A percentile compares a stretch with the other conserved stretches of the same genome.
Evolutionary conservation across 371 early-diverging fungal genomes (phyloP).

Genomic region (Mortierella polycephala): DNA sequence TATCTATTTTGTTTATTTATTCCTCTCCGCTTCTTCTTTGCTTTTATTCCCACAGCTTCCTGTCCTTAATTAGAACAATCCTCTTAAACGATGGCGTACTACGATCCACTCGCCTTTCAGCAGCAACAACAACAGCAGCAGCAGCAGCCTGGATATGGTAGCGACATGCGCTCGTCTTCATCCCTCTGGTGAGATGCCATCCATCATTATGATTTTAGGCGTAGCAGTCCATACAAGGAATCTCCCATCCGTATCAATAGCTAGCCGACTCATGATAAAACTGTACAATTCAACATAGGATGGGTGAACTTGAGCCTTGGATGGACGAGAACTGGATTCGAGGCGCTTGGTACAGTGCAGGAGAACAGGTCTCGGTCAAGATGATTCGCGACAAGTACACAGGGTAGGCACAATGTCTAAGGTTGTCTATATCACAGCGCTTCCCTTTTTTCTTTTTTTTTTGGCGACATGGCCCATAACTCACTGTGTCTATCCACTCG

Average conservation of each 20-base stretch:
- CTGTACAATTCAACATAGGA: too few relatives aligned
- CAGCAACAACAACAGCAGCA: constrained; percentile 29
- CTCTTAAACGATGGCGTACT: constrained; percentile 30
- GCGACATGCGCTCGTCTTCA: constrained; percentile 25
- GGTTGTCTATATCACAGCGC: too few relatives aligned
- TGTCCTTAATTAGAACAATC: not conserved
- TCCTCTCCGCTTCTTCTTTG: not conserved
- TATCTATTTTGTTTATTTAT: not conserved
- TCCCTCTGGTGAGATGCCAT: constrained; percentile 31
- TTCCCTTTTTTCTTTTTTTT: too few relatives aligned
- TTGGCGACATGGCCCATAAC: too few relatives aligned
- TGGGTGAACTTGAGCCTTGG: constrained; percentile 88
- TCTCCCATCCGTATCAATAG: not conserved
- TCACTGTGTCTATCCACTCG: too few relatives aligned
- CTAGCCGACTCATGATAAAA: too few relatives aligned
- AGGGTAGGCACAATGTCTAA: too few relatives aligned
- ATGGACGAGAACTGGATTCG: constrained; percentile 84
- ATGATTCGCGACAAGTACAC: constrained; percentile 87
- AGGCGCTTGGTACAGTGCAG: constrained; percentile 73
- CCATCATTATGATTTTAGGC: too few relatives aligned
- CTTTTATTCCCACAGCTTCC: not conserved
- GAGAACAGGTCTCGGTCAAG: constrained; percentile 83
- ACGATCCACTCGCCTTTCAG: constrained; percentile 23
- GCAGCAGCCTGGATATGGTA: constrained; percentile 13
- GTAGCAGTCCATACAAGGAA: too few relatives aligned